A percentile compares a stretch with the other conserved stretches of the same genome.
phyloP scores from a whole-genome alignment of 768 basidiomycete species.

The Scleroderma citrinum region DNA sequence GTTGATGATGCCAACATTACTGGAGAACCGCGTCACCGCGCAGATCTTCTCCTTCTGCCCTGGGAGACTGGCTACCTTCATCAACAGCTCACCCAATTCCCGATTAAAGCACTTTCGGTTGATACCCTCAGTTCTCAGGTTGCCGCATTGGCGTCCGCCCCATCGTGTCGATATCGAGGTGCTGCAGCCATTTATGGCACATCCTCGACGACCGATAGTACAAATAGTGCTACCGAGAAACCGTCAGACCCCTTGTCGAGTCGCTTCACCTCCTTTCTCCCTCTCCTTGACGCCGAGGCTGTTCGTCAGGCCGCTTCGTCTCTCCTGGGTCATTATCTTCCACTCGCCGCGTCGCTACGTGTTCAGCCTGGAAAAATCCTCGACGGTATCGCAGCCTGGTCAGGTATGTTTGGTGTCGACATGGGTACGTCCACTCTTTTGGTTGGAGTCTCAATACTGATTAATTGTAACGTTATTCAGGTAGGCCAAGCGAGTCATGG shows the following conservation, averaged over 20 bases:
- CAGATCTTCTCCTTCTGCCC: constrained; percentile 74
- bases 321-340: constrained; percentile 67
- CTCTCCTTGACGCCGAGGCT: constrained; percentile 41
- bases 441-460: neutral
- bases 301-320: constrained; percentile 59
- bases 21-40: constrained; percentile 31
- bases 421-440: neutral
- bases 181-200: neutral
- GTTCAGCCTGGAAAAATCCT: constrained; percentile 39
- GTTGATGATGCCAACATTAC: neutral
- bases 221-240: neutral
- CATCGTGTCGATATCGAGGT: neutral
- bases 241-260: constrained; percentile 10
- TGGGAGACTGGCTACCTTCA: constrained; percentile 71
- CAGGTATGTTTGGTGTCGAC: constrained; percentile 22
- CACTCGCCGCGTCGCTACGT: constrained; percentile 44
- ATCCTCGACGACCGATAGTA: neutral
- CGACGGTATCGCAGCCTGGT: constrained; percentile 58
- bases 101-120: constrained; percentile 55
- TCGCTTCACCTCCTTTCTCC: constrained; percentile 26
- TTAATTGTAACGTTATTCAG: neutral
- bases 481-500: neutral
- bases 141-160: constrained; percentile 34
- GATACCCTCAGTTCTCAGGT: constrained; percentile 44
- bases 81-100: constrained; percentile 57